Conservation (phyloP, 208 protist genomes). For the Trypanosoma grayi region DNA sequence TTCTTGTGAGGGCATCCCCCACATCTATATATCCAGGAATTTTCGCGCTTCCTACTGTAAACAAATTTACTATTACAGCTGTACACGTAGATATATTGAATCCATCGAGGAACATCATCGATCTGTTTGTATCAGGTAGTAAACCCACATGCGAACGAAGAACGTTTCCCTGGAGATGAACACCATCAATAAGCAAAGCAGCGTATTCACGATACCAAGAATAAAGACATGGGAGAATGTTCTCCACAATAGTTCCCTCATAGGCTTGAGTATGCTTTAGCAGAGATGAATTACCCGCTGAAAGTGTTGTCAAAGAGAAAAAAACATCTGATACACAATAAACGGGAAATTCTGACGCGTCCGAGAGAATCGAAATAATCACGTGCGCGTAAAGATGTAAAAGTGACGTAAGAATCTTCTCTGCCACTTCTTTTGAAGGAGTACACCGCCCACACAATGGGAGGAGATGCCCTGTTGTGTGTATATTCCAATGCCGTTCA, state of each 20-base stretch:
- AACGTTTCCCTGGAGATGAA: conserved; percentile 1
- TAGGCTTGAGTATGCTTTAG: background rate
- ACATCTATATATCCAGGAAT: conserved; percentile 5
- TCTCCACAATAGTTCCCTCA: conserved; percentile 8
- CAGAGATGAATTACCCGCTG: background rate
- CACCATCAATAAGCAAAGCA: conserved; percentile 6
- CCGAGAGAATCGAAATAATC: conserved; percentile 15
- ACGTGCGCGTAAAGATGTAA: conserved; percentile 24
- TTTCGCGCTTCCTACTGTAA: conserved; percentile 10
- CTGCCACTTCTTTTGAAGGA: conserved; percentile 6
- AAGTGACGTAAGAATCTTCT: conserved; percentile 21
- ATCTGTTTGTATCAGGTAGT: conserved; percentile 1
- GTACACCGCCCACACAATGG: conserved; percentile 15
- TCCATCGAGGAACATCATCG: conserved; percentile 3
- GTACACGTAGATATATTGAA: conserved; percentile 12
- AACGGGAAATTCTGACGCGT: conserved; percentile 4
- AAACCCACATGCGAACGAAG: conserved; percentile 4
- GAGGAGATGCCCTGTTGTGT: conserved; percentile 9
- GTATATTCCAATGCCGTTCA: conserved; percentile 22
- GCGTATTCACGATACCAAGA: conserved; percentile 16
- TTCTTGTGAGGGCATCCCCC: conserved; percentile 1
- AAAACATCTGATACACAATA: conserved; percentile 22
- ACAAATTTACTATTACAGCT: conserved; percentile 17
- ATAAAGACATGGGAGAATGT: conserved; percentile 12
- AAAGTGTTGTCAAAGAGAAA: conserved; percentile 16